These are phyloP conservation scores for Hypoxylon sp. DNA, from an alignment of 2,329 filamentous ascomycete species.

Conservation along the genomic window DNA sequence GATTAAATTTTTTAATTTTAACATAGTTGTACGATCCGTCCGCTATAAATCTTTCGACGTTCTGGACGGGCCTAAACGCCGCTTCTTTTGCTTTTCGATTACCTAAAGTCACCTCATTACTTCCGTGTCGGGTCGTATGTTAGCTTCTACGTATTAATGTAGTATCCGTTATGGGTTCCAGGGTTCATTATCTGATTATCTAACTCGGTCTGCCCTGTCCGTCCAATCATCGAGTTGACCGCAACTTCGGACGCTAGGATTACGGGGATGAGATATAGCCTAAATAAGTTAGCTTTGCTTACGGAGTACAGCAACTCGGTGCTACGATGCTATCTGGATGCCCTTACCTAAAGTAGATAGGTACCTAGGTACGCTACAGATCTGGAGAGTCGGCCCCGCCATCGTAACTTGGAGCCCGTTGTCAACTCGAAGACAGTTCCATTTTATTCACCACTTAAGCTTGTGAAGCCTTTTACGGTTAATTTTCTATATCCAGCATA, in stretches of 20 bases:
- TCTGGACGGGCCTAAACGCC: constrained; percentile 11
- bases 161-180: constrained; percentile 18
- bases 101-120: neutral
- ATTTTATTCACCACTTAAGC: neutral
- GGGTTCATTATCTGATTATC: too few species aligned
- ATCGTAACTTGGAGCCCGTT: neutral
- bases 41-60: too few species aligned
- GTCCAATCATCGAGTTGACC: constrained; percentile 20
- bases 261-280: constrained; percentile 6
- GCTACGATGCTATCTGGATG: constrained; percentile 9
- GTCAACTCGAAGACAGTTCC: neutral
- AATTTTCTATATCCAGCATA: neutral
- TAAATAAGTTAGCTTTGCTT: constrained; percentile 20
- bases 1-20: too few species aligned
- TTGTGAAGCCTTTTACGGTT: neutral
- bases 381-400: neutral
- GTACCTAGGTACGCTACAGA: too few species aligned
- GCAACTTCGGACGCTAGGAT: constrained; percentile 2
- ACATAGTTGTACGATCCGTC: too few species aligned
- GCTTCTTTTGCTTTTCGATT: constrained; percentile 17
- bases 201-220: neutral
- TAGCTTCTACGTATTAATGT: constrained; percentile 5
- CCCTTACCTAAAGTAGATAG: constrained; percentile 4
- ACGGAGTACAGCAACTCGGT: constrained; percentile 17
- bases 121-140: neutral